These are phyloP conservation scores for Phytophthora sojae DNA, from an alignment of 352 stramenopile species.

Conservation along the genomic window DNA sequence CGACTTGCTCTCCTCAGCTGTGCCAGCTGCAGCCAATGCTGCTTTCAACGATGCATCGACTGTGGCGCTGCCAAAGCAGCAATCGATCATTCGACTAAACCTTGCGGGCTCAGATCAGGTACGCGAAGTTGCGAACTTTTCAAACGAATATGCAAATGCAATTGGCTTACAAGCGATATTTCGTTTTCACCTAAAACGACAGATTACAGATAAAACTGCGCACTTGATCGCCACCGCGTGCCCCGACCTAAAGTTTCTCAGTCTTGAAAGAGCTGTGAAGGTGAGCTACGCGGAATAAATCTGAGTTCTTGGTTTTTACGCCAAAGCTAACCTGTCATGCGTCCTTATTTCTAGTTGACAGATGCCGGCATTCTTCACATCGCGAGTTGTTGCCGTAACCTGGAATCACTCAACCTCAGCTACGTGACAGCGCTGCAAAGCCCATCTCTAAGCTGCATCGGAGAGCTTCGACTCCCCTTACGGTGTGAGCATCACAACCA, in stretches of 20 bases:
- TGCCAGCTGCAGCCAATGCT: slow-evolving; percentile 8
- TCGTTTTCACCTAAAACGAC: neutral
- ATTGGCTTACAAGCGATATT: neutral
- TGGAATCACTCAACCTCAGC: slow-evolving; percentile 66
- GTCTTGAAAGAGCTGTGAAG: slow-evolving; percentile 50
- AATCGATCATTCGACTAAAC: slow-evolving; percentile 50
- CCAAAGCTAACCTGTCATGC: neutral
- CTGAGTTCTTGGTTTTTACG: neutral
- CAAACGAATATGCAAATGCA: neutral
- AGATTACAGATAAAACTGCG: slow-evolving; percentile 61
- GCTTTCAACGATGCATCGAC: slow-evolving; percentile 1
- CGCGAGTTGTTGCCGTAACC: slow-evolving; percentile 50
- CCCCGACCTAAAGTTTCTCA: slow-evolving; percentile 52
- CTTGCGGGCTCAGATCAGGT: slow-evolving; percentile 68
- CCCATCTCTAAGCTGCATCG: slow-evolving; percentile 58
- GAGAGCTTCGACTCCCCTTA: slow-evolving; percentile 58
- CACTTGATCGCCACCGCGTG: slow-evolving; percentile 41
- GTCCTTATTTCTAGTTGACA: slow-evolving; percentile 49
- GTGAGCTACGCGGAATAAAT: slow-evolving; percentile 22
- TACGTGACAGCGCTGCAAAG: slow-evolving; percentile 62
- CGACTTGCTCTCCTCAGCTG: slow-evolving; percentile 41
- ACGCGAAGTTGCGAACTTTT: neutral
- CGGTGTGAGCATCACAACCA: slow-evolving; percentile 45
- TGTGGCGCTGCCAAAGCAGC: slow-evolving; percentile 3
- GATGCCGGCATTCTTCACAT: slow-evolving; percentile 66